Conservation (phyloP, 345 rosid species). For the Durio zibethinus region DNA sequence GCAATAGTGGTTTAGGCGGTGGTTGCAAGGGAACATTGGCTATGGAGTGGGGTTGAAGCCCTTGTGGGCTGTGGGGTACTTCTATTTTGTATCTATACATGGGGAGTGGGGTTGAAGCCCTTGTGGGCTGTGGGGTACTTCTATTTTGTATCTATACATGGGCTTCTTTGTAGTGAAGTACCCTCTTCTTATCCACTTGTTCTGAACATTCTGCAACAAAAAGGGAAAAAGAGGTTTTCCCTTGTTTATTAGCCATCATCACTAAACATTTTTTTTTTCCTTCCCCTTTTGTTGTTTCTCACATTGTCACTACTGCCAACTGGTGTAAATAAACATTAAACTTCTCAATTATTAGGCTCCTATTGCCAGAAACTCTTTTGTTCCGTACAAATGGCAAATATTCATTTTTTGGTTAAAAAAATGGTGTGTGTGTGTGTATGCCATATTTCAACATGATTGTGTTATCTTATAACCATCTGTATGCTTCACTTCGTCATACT, state of each 20-base stretch:
- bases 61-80: not conserved
- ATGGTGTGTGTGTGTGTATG: not conserved
- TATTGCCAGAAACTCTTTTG: not conserved
- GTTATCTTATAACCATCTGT: not conserved
- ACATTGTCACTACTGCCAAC: not conserved
- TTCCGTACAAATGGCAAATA: not conserved
- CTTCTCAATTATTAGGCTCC: slow-evolving; percentile 3
- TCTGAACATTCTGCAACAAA: slow-evolving; percentile 7
- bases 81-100: not conserved
- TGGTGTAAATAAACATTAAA: not conserved
- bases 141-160: not conserved
- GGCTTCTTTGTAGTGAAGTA: slow-evolving; percentile 11
- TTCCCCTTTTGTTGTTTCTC: not conserved
- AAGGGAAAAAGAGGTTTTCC: not conserved
- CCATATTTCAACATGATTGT: not conserved
- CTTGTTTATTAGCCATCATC: not conserved
- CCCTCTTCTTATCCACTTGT: slow-evolving; percentile 7
- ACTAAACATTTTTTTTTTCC: not conserved
- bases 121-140: no score
- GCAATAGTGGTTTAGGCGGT: slow-evolving; percentile 6
- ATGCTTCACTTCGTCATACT: not conserved
- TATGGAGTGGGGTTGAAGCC: not conserved
- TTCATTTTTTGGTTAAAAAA: not conserved
- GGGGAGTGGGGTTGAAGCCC: no score
- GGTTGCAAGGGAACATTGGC: not conserved